Percentiles rank a stretch among this genome's conserved stretches.
Conservation (phyloP, 2,329 filamentous ascomycete species). For the Fusarium sp. region DNA sequence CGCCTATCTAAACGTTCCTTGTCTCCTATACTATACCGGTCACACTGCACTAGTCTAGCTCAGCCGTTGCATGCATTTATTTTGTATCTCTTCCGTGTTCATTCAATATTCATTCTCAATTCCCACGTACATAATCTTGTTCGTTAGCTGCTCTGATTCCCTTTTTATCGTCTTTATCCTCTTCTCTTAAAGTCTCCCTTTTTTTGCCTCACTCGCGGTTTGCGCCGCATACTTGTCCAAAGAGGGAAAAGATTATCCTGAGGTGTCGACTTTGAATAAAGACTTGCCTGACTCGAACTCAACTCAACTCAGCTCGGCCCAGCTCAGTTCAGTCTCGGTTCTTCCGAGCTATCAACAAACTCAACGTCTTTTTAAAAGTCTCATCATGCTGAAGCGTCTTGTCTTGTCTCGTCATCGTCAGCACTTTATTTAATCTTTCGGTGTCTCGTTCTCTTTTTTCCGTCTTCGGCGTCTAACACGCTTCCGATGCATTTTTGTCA, state of each 20-base stretch:
- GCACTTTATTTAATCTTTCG: neutral
- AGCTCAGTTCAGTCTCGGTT: neutral
- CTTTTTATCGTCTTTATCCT: neutral
- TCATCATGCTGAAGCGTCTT: neutral
- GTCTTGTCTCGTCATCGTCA: slow-evolving; percentile 12
- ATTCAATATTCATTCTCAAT: neutral
- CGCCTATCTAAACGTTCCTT: slow-evolving; percentile 20
- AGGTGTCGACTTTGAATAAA: slow-evolving; percentile 28
- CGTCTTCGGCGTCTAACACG: neutral
- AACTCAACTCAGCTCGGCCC: neutral
- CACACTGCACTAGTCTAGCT: neutral
- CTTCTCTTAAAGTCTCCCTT: neutral
- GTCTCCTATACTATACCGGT: slow-evolving; percentile 4
- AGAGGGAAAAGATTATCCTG: slow-evolving; percentile 26
- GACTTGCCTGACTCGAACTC: slow-evolving; percentile 17
- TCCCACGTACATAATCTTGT: neutral
- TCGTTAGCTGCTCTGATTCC: neutral
- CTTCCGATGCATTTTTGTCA: neutral
- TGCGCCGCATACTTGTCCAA: slow-evolving; percentile 12
- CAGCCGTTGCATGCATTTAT: neutral
- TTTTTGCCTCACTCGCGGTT: slow-evolving; percentile 2
- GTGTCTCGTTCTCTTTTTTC: neutral
- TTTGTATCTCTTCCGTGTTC: neutral
- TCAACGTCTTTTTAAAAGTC: neutral
- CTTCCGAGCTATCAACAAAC: slow-evolving; percentile 3